Evolutionary conservation across 192 early-diverging fungal genomes (phyloP), one percentile per base, ranked within the genome.

Genomic region (Mortierella antarctica): DNA sequence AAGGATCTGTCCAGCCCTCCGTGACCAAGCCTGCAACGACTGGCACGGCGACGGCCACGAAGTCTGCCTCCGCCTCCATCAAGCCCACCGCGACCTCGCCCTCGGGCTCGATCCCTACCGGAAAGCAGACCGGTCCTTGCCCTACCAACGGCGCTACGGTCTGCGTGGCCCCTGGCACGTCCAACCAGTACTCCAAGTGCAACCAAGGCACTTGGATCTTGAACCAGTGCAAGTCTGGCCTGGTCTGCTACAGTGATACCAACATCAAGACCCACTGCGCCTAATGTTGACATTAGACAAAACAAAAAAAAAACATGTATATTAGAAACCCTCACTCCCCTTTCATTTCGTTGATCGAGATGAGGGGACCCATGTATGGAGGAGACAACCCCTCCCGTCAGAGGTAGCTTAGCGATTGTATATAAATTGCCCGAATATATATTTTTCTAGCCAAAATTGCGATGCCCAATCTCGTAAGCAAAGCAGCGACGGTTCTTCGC

Each of bases 161-260:
- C 69, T 79, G 69, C 20, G 68, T 65, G 15, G 57, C 39, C 45
- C 64, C 69, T 4, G 76, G 69, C 5, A 2, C 14, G 10, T 79
- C 69, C 6, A 62, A 61, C 53, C 67, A 79, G 46, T 79, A 71
- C 64, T 79, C 76, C n/a, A 71, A 71, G 53, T 79, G 76, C 58
- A 61, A 62, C 69, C 23, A 58, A 10, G 76, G 76, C n/a, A 52
- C 15, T 17, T 79, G 76, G 76, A 42, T 71, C 40, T 44, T 71
- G 51, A 79, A 71, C 76, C 69, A 71, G 69, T 79, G 76, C 76
- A 79, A 67, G 69, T 15, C 52, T 8, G 69, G 76, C 2, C 64
- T 66, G 23, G 52, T 67, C 44, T 79, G 76, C 57, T 44, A 71
- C 45, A 71, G 76, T 12, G 76, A 71, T 44, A 71, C 64, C 52